phyloP scores from a whole-genome alignment of 805 yeast genomes.

The Maudiozyma pseudohumilis region DNA sequence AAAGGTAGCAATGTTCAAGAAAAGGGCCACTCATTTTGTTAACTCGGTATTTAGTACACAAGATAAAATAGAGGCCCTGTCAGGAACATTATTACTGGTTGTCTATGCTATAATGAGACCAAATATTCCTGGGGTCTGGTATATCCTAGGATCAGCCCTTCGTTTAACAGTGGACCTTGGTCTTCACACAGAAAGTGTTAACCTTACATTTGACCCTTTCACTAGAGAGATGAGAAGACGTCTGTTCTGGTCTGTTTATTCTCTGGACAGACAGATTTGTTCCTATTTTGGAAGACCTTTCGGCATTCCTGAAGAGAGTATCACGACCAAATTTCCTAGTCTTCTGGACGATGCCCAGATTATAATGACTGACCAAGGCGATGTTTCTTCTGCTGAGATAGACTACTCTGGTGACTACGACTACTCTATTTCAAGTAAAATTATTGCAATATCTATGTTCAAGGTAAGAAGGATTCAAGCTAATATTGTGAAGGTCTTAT shows the following conservation, averaged over 20 bases:
- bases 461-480: constrained; percentile 66
- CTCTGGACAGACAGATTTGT: constrained; percentile 77
- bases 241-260: constrained; percentile 82
- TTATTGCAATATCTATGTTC: constrained; percentile 57
- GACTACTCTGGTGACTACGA: constrained; percentile 35
- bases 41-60: constrained; percentile 46
- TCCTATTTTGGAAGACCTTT: constrained; percentile 81
- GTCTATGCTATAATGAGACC: constrained; percentile 81
- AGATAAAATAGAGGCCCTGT: constrained; percentile 62
- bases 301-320: constrained; percentile 76
- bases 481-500: constrained; percentile 60
- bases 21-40: constrained; percentile 51
- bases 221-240: constrained; percentile 62
- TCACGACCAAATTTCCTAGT: constrained; percentile 63
- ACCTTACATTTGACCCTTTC: constrained; percentile 39
- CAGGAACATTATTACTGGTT: constrained; percentile 59
- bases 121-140: constrained; percentile 89
- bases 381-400: constrained; percentile 10
- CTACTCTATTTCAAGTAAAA: constrained; percentile 52
- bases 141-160: constrained; percentile 68
- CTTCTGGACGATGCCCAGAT: constrained; percentile 65
- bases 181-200: constrained; percentile 55
- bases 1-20: constrained; percentile 59
- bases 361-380: constrained; percentile 22
- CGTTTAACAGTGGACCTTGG: constrained; percentile 79